Evolutionary conservation across 2,329 filamentous ascomycete genomes (phyloP).

Genomic region (Claviceps spartinae): DNA sequence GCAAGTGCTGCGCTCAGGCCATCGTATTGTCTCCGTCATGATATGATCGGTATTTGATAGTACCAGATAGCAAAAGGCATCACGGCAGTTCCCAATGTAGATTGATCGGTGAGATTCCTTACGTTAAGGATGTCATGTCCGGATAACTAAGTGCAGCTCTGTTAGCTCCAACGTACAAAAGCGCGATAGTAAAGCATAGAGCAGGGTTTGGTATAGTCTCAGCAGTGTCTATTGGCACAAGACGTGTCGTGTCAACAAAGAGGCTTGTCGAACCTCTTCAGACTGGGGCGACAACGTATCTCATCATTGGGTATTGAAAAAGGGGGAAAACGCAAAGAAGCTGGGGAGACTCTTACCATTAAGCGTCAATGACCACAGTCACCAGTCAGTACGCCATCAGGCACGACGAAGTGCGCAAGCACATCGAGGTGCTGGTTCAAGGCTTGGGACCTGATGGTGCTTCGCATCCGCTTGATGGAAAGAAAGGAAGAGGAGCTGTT

Average conservation of each 20-base stretch:
- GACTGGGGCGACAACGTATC: slow-evolving; percentile 36
- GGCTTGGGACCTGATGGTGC: background rate
- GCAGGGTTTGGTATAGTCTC: slow-evolving; percentile 16
- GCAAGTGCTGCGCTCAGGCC: slow-evolving; percentile 14
- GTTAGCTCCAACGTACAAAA: slow-evolving; percentile 1
- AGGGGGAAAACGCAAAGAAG: background rate
- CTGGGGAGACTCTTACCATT: background rate
- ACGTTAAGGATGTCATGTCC: background rate
- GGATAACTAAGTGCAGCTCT: background rate
- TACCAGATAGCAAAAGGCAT: slow-evolving; percentile 27
- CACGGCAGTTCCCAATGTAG: slow-evolving; percentile 15
- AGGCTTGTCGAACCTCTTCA: slow-evolving; percentile 34
- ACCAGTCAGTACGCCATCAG: background rate
- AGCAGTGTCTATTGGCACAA: slow-evolving; percentile 43
- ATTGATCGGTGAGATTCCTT: slow-evolving; percentile 1
- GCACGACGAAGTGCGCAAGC: background rate
- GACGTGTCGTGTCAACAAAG: slow-evolving; percentile 37
- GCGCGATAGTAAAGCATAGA: background rate
- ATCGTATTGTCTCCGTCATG: slow-evolving; percentile 24
- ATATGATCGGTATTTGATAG: slow-evolving; percentile 32
- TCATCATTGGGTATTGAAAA: slow-evolving; percentile 28
- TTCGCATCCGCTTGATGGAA: background rate
- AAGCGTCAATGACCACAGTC: background rate
- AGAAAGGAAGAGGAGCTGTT: too few relatives aligned
- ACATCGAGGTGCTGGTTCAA: background rate